Percentiles rank a stretch among this genome's conserved stretches.
Conservation (phyloP, 495 filamentous ascomycete species). For the Lophiostoma macrostomum region DNA sequence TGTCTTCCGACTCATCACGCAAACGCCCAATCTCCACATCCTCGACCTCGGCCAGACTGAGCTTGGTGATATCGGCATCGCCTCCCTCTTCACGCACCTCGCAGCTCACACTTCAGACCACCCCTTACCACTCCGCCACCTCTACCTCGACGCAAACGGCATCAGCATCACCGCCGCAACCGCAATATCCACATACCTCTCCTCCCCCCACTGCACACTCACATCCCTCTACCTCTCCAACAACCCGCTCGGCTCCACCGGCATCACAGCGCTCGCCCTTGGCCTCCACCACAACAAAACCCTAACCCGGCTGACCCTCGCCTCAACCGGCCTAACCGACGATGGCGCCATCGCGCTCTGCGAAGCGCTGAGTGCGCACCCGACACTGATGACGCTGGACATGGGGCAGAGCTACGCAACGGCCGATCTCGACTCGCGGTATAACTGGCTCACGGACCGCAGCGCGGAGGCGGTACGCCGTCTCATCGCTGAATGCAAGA, state of each 20-base stretch:
- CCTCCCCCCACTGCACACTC: conserved; percentile 32
- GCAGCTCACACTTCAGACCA: conserved; percentile 13
- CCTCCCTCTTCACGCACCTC: conserved; percentile 36
- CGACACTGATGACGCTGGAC: conserved; percentile 33
- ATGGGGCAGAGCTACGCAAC: conserved; percentile 41
- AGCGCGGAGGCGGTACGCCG: conserved; percentile 5
- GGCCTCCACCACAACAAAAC: conserved; percentile 32
- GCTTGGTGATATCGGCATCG: conserved; percentile 41
- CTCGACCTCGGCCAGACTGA: conserved; percentile 47
- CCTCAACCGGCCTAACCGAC: conserved; percentile 34
- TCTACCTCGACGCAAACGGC: conserved; percentile 45
- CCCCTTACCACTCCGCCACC: conserved; percentile 34
- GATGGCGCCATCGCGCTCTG: conserved; percentile 33
- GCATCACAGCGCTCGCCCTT: conserved; percentile 30
- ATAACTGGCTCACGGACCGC: conserved; percentile 28
- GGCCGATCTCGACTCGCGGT: conserved; percentile 38
- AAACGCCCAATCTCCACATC: conserved; percentile 39
- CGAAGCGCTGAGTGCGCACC: conserved; percentile 24
- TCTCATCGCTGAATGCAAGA: conserved; percentile 7
- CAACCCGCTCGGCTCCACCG: conserved; percentile 39
- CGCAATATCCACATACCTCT: conserved; percentile 37
- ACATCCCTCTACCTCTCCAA: conserved; percentile 39
- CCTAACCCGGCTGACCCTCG: conserved; percentile 36
- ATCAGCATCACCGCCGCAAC: conserved; percentile 34
- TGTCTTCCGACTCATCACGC: conserved; percentile 36